Conservation (phyloP, 768 basidiomycete genomes). For the Holtermannia corniformis region DNA sequence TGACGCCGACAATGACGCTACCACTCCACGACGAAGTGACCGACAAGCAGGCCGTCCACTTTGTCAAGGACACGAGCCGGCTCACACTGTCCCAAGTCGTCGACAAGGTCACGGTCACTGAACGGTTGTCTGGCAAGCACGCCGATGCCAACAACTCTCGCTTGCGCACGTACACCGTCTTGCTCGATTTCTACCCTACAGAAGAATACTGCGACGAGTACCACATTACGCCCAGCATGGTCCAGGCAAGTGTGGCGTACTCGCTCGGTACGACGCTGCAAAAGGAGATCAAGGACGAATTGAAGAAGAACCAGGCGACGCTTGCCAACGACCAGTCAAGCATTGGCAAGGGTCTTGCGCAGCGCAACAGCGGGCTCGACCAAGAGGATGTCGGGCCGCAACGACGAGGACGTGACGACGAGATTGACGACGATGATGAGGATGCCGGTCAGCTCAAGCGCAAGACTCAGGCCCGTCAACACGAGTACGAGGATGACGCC, state of each 20-base stretch:
- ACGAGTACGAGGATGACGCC: constrained; percentile 52
- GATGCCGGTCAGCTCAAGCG: constrained; percentile 47
- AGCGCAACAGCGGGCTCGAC: constrained; percentile 43
- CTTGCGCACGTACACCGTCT: constrained; percentile 66
- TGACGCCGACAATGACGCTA: constrained; percentile 95
- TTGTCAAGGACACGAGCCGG: constrained; percentile 81
- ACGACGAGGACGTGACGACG: constrained; percentile 45
- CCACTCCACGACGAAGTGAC: constrained; percentile 52
- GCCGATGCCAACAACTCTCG: constrained; percentile 51
- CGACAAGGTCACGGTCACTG: constrained; percentile 70
- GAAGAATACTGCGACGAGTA: constrained; percentile 78
- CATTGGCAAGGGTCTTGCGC: constrained; percentile 56
- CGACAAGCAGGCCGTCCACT: constrained; percentile 53
- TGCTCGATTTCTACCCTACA: constrained; percentile 74
- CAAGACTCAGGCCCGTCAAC: constrained; percentile 43
- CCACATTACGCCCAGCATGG: constrained; percentile 60
- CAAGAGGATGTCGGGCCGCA: constrained; percentile 30
- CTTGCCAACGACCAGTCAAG: constrained; percentile 59
- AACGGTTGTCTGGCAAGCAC: constrained; percentile 56
- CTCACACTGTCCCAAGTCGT: constrained; percentile 81
- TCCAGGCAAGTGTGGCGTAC: constrained; percentile 60
- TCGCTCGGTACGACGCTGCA: constrained; percentile 72
- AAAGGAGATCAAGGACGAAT: constrained; percentile 74
- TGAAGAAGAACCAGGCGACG: constrained; percentile 72
- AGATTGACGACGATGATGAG: constrained; percentile 50